Base-by-base conservation (phyloP, 2,329 filamentous ascomycete species). In the Remersonia thermophila region DNA sequence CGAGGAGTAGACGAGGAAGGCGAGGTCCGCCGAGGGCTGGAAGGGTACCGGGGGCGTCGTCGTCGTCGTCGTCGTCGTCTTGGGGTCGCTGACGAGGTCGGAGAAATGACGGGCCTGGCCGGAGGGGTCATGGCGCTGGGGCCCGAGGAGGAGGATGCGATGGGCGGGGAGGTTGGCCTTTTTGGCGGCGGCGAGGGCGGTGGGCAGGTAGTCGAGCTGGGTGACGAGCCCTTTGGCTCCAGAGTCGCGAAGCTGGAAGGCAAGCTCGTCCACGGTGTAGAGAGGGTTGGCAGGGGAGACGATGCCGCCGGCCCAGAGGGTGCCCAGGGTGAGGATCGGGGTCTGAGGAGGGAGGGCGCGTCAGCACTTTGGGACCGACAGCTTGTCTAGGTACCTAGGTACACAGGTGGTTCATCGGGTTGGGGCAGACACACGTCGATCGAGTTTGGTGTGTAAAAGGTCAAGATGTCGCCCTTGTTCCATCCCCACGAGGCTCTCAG, bases 261-360 rank as follows among this genome's bases (percentile, higher is more conserved):
- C 77, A 25, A 95, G 69, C 59, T 96, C 89, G 8, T 84, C 75
- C 10, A 72, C 73, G 0, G 83, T 93, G 59, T 94, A 94, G 3
- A 77, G 76, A 14, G 87, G 86, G 53, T 95, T 95, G 3, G 84
- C 86, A 0, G 87, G 85, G n/a, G 80, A 85, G 9, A 84, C 62
- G 35, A 84, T 65, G 20, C 83, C 86, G 31, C 86, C 87, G 1
- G 84, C 81, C 82, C 84, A 95, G 46, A 81, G 74, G 8, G 75
- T 69, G 18, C 86, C 87, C 66, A 83, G 84, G 56, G 75, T 83
- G 32, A 86, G 59, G 3, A 79, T 65, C 0, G 84, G 79, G 0
- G 80, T 84, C 42, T 47, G 20, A n/a, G n/a, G n/a, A n/a, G n/a
- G 15, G 15, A 7, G 20, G 20, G 23, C 7, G 27, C 23, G 10